Conservation (phyloP, 345 rosid species). For the Raphanus raphanistrum region DNA sequence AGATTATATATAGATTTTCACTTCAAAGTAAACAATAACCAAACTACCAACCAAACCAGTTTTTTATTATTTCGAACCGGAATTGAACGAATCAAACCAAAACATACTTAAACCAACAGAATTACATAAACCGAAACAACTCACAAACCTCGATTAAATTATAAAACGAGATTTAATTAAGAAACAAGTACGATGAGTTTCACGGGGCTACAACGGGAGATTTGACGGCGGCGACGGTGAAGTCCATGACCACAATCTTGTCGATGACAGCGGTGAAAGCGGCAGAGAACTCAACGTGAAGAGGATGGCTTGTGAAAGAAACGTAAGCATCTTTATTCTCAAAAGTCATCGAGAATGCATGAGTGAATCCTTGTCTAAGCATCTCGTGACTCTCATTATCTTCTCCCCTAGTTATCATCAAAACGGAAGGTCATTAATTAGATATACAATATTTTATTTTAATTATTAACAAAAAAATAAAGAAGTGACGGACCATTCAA, state of each 20-base stretch:
- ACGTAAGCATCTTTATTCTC: conserved; percentile 69
- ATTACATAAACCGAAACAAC: conserved; percentile 21
- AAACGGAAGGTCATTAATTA: conserved; percentile 3
- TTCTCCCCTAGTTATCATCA: conserved; percentile 60
- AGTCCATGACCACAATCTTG: conserved; percentile 73
- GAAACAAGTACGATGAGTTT: conserved; percentile 23
- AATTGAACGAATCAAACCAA: conserved; percentile 10
- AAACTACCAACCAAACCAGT: conserved; percentile 14
- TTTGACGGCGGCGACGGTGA: conserved; percentile 56
- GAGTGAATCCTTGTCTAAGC: conserved; percentile 93
- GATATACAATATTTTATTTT: neutral
- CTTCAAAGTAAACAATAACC: neutral
- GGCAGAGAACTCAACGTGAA: conserved; percentile 72
- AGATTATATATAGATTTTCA: neutral
- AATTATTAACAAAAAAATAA: neutral
- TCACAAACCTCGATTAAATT: conserved; percentile 4
- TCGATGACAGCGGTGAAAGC: conserved; percentile 75
- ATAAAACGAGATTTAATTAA: neutral
- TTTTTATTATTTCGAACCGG: conserved; percentile 14
- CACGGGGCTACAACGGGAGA: conserved; percentile 35
- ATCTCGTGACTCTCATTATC: conserved; percentile 78
- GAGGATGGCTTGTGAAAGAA: conserved; percentile 66
- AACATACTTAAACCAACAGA: conserved; percentile 28
- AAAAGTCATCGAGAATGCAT: conserved; percentile 79
- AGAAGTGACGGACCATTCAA: conserved; percentile 57